These are phyloP conservation scores for Cercospora zeae-maydis DNA, from an alignment of 2,329 filamentous ascomycete species.

Conservation along the genomic window DNA sequence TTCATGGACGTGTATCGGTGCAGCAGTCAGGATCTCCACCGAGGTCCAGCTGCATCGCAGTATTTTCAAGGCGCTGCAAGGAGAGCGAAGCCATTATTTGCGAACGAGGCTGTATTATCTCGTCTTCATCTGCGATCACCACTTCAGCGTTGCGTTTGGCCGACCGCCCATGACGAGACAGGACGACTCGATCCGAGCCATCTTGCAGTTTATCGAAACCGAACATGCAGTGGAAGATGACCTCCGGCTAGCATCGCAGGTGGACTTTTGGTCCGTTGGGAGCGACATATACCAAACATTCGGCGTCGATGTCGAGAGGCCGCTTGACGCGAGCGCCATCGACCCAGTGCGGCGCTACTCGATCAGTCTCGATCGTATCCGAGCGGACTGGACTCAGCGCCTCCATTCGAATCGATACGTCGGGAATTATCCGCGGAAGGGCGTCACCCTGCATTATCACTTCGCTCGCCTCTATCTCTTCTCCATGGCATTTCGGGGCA, in stretches of 20 bases:
- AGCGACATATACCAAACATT: constrained; percentile 32
- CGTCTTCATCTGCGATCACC: constrained; percentile 43
- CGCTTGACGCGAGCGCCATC: constrained; percentile 32
- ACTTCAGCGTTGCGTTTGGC: constrained; percentile 39
- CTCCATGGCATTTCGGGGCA: constrained; percentile 31
- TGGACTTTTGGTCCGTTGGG: constrained; percentile 30
- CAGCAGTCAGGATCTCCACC: constrained; percentile 40
- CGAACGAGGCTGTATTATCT: constrained; percentile 41
- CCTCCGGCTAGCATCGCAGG: constrained; percentile 29
- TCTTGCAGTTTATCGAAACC: constrained; percentile 34
- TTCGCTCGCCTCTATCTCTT: constrained; percentile 32
- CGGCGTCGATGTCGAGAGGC: constrained; percentile 32
- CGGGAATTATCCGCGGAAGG: constrained; percentile 31
- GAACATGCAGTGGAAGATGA: constrained; percentile 35
- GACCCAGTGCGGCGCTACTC: constrained; percentile 32
- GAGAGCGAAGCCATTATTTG: constrained; percentile 34
- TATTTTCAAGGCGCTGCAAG: constrained; percentile 36
- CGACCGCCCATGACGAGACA: constrained; percentile 39
- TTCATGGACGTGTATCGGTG: constrained; percentile 32
- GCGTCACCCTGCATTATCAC: constrained; percentile 31
- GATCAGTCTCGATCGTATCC: constrained; percentile 28
- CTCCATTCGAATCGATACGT: constrained; percentile 28
- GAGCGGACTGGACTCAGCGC: constrained; percentile 31
- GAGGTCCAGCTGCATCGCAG: constrained; percentile 41
- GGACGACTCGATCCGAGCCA: constrained; percentile 32